Base-by-base conservation (phyloP, 148 eudicot genomes). In the Fagopyrum homotropicum region DNA sequence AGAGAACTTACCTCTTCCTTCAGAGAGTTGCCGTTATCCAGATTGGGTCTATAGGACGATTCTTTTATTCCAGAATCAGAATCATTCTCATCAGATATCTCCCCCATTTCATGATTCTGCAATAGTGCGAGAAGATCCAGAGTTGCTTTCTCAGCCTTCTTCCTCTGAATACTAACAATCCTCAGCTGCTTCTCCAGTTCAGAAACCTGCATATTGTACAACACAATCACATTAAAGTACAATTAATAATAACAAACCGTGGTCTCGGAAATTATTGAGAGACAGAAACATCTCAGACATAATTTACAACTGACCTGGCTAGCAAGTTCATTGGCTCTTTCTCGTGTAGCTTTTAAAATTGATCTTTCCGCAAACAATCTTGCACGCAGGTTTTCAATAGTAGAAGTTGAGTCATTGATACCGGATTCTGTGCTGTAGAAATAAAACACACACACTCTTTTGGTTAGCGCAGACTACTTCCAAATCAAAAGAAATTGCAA, bases 171-270 rank as follows among this genome's bases (percentile, higher is more conserved):
- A 75, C 88, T 81, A 29, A 86, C 94, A 76, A 77, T 56, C 70
- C 89, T 88, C 75, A 94, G 86, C 82, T 91, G 89, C 17, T 91
- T 88, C 78, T 94, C 97, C 76, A 94, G 81, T 77, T 94, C 96
- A 61, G 64, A n/a, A 72, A 91, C 98, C 98, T 94, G 75, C 40
- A 6, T 68, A 9, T 29, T 15, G 40, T 15, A 57, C 68, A 64
- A 35, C 52, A 72, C 70, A 77, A 46, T 35, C 70, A 59, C 40
- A 55, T 44, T 54, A 16, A 71, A 77, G 46, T 63, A 10, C 22
- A 1, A 12, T 35, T 14, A 15, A 6, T 47, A 56, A 66, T 35
- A 35, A 35, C 40, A 35, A 35, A 35, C 40, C 40, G 40, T 35
- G 40, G 40, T 35, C 40, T 66, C 40, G 78, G 55, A 51, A 15